phyloP scores from a whole-genome alignment of 2,329 filamentous ascomycete genomes.

The Cadophora gregata region DNA sequence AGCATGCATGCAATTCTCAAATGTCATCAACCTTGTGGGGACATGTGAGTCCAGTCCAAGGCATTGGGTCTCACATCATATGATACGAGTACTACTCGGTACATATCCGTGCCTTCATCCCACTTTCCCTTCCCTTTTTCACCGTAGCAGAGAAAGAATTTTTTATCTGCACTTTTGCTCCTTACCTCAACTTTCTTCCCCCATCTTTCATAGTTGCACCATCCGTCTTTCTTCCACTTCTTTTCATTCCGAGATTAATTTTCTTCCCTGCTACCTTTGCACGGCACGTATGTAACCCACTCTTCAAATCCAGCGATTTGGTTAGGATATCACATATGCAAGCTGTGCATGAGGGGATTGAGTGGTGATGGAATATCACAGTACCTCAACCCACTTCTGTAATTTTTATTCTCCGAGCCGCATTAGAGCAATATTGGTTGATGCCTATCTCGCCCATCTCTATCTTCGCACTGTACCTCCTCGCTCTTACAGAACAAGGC shows the following conservation, averaged over 20 bases:
- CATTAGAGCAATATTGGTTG: background rate
- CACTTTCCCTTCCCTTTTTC: background rate
- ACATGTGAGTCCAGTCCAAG: background rate
- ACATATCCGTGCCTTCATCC: background rate
- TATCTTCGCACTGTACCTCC: no score
- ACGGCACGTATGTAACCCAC: background rate
- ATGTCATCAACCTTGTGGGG: no score
- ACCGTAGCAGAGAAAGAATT: no score
- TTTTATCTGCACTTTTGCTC: no score
- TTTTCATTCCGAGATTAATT: background rate
- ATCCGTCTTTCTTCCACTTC: background rate
- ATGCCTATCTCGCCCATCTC: background rate
- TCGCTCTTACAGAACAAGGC: background rate
- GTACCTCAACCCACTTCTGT: background rate
- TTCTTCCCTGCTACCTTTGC: background rate
- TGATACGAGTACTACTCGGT: background rate
- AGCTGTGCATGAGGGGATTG: background rate
- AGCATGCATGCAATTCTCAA: no score
- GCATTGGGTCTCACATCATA: background rate
- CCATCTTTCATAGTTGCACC: background rate
- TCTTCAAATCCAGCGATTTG: background rate
- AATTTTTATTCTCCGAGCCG: background rate
- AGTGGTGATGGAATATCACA: background rate
- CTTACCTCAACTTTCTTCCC: background rate
- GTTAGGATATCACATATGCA: background rate